Conservation (phyloP, 139 green algal species). For the Volvox africanus region DNA sequence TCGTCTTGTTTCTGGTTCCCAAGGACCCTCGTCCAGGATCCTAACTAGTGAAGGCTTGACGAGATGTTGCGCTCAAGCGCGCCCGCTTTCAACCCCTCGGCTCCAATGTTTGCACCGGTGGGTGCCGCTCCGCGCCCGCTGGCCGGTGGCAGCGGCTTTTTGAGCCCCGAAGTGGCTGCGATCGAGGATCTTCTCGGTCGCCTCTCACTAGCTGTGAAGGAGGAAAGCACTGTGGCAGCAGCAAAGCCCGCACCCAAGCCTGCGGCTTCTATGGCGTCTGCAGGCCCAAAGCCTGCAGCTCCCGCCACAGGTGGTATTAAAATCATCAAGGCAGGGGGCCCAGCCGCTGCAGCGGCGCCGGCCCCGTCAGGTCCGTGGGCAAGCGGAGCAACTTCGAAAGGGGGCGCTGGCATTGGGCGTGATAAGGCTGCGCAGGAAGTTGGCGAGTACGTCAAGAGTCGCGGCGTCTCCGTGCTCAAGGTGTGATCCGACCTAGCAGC, state of each 20-base stretch:
- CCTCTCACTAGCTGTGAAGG: constrained; percentile 10
- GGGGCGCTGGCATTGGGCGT: background rate
- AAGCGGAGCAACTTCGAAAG: background rate
- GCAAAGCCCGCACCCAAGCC: background rate
- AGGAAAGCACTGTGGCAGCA: background rate
- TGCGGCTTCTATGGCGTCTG: background rate
- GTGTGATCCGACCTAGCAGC: background rate
- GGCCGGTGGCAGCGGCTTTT: background rate
- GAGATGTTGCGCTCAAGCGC: background rate
- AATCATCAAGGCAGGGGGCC: constrained; percentile 1
- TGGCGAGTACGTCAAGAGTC: constrained; percentile 31
- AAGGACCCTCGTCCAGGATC: background rate
- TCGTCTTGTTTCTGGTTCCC: background rate
- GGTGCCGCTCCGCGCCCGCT: background rate
- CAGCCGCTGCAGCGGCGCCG: background rate
- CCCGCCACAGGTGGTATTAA: constrained; percentile 33
- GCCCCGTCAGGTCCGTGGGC: background rate
- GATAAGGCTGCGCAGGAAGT: constrained; percentile 22
- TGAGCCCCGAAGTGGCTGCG: background rate
- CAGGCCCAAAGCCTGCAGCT: background rate
- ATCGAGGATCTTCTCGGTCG: constrained; percentile 27
- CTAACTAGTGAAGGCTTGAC: background rate
- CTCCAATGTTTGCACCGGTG: background rate
- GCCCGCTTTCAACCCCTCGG: background rate
- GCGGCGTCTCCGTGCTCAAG: constrained; percentile 23